Percentiles rank a stretch among this genome's conserved stretches.
Conservation (phyloP, 148 eudicot species). For the Heliamphora exappendiculata region DNA sequence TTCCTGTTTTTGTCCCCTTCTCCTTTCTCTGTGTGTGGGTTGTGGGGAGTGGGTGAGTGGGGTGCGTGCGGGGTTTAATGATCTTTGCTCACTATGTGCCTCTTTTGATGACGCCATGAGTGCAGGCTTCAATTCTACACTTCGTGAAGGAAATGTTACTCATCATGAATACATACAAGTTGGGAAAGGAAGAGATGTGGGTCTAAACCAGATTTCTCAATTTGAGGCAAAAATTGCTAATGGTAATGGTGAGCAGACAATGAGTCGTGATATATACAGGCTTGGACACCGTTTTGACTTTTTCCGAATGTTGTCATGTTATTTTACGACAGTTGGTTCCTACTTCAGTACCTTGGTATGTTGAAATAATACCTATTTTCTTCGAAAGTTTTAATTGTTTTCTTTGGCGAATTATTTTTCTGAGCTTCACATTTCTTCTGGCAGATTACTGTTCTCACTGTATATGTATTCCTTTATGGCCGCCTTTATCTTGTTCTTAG, state of each 20-base stretch:
- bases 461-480: conserved; percentile 86
- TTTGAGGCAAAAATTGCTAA: conserved; percentile 99
- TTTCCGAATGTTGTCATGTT: conserved; percentile 91
- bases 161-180: conserved; percentile 99
- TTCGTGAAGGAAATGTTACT: conserved; percentile 97
- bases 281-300: conserved; percentile 99
- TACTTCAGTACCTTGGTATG: conserved; percentile 92
- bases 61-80: background rate
- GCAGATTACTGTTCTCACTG: conserved; percentile 95
- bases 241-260: conserved; percentile 97
- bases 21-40: no score
- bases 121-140: conserved; percentile 93
- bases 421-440: conserved; percentile 11
- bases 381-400: background rate
- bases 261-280: conserved; percentile 93
- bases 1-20: background rate
- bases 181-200: conserved; percentile 98
- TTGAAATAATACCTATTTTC: background rate
- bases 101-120: background rate
- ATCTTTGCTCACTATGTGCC: background rate
- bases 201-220: conserved; percentile 91
- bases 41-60: no score
- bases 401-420: background rate
- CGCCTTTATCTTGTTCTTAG: conserved; percentile 94
- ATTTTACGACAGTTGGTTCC: conserved; percentile 93